Base-by-base conservation (phyloP, 768 basidiomycete genomes). In the Panaeolus papilionaceus region DNA sequence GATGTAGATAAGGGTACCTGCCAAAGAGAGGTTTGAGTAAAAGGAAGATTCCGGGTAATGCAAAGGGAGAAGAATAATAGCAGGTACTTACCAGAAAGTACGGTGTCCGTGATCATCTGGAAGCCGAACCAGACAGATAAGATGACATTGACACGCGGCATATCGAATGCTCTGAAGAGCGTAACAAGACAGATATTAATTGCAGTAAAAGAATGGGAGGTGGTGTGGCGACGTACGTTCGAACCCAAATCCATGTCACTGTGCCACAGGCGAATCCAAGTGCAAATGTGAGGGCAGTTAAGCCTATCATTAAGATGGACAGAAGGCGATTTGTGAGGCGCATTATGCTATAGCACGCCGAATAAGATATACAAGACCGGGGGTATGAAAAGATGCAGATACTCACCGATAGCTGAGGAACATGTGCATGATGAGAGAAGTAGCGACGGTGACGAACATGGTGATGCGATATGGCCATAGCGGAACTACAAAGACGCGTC, bases 401-500 rank as follows among this genome's bases (percentile, higher is more conserved):
- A 37, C 66, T 69, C 4, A 71, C 84, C 85, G 79, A 68, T 81
- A 76, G 1, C 76, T 79, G 12, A 86, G 77, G 73, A 83, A 86
- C 40, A 78, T 68, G 65, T 87, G 86, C 0, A 85, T 85, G 26
- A 84, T 74, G 40, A 85, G 67, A 0, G 85, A 84, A 26, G 83
- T 80, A 9, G 84, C 71, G 3, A 82, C 76, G 14, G 81, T 85
- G 1, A 79, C 81, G 38, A 81, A 74, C 18, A 85, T 82, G 0
- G 84, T 85, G 64, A 85, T 82, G 2, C 81, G 81, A 51, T 84
- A 82, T 7, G 82, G 81, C 85, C 86, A 87, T 42, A 74, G 71
- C 62, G 78, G 78, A 40, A 71, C 83, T 84, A 66, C 4, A 49
- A 40, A 47, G 23, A 39, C 14, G 33, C 9, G 18, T 63, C 39